These are phyloP conservation scores for Isatis tinctoria DNA, from an alignment of 345 rosid genomes.

Conservation along the genomic window DNA sequence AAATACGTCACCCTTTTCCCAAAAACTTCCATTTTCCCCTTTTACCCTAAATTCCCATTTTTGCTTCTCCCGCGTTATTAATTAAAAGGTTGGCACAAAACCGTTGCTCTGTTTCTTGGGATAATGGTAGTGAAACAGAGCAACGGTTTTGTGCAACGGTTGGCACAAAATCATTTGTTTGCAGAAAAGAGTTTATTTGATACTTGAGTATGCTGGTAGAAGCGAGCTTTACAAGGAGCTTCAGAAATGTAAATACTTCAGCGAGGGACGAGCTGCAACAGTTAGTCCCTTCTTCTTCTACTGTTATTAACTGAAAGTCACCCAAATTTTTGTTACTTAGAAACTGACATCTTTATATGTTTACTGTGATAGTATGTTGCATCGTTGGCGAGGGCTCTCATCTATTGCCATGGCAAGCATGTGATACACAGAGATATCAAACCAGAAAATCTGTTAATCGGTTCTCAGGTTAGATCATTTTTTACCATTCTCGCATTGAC, in stretches of 20 bases:
- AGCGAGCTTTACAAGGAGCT: slow-evolving; percentile 95
- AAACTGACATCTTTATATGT: background rate
- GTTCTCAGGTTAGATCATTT: slow-evolving; percentile 60
- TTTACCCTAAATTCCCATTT: no score
- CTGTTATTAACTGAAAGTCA: no score
- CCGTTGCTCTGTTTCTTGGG: no score
- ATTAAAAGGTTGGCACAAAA: no score
- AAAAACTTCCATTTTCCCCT: no score
- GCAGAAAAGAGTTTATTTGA: slow-evolving; percentile 93
- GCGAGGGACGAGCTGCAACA: slow-evolving; percentile 93
- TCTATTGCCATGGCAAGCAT: slow-evolving; percentile 98
- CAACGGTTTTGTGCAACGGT: no score
- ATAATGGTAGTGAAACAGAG: slow-evolving; percentile 46
- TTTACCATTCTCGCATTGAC: background rate
- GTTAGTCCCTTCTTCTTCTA: slow-evolving; percentile 49
- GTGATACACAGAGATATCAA: slow-evolving; percentile 97
- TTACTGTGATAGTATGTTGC: slow-evolving; percentile 74
- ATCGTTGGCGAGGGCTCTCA: slow-evolving; percentile 91
- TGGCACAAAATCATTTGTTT: slow-evolving; percentile 39
- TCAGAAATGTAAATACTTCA: slow-evolving; percentile 89
- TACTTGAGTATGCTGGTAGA: slow-evolving; percentile 89
- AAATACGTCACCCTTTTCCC: no score
- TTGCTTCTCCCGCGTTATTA: no score
- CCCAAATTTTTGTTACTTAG: background rate
- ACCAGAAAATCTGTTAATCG: slow-evolving; percentile 88